Base-by-base conservation (phyloP, 2,329 filamentous ascomycete genomes). In the Microascus cirrosus region DNA sequence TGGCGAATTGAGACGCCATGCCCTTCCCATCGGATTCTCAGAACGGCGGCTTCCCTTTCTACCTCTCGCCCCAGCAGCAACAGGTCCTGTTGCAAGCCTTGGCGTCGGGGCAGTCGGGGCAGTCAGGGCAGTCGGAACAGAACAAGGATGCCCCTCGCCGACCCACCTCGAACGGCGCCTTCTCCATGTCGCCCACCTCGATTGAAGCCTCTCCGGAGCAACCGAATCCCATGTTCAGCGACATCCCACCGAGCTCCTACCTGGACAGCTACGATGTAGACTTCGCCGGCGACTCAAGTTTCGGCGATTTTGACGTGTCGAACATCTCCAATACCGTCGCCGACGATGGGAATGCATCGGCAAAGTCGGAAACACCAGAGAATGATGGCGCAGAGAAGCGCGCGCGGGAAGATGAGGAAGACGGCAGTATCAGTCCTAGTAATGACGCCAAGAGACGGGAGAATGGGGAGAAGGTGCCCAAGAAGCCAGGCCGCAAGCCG, bases 401-500 rank as follows among this genome's bases (percentile, higher is more conserved):
- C 61, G 85, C 87, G 68, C 87, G 85, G 66, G 85, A 87, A 54
- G 83, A 85, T 35, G 83, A 88, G 13, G 84, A 84, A 1, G 86
- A 88, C 6, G 87, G 80, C n/a, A 70, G 73, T 32, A 68, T 65
- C 42, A 66, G 67, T 20, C 58, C 48, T 28, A 60, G 39, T n/a
- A 74, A 74, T 51, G 73, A 74, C 18, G 72, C 77, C 59, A 94
- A 92, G 76, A 83, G 90, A 62, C 83, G 89, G 60, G 91, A 95
- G 72, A 84, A 86, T 59, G 85, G 90, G 58, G 90, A 92, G 52
- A 96, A 94, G 73, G 79, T 86, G 51, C 84, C 90, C 25, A 97
- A 97, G 83, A 99, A 97, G 75, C 93, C 94, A 4, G 94, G 94
- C 55, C 84, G 94, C 62, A 99, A 99, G 78, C 94, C 93, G 22